Conservation (phyloP, 108 stramenopile genomes). For the Fistulifera pelliculosa region DNA sequence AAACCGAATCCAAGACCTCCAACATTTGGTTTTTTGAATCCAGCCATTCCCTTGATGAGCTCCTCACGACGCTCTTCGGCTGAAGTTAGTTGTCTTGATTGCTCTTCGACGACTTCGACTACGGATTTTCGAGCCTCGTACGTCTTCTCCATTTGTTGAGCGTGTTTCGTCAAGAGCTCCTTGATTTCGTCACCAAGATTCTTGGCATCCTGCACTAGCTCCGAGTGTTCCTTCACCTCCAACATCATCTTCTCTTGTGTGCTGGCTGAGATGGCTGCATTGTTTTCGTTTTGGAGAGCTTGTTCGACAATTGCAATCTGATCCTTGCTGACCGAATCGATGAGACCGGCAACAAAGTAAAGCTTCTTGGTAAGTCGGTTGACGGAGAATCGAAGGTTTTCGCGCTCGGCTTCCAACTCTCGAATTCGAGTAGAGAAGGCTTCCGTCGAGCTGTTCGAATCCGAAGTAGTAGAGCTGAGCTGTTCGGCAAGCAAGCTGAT, state of each 20-base stretch:
- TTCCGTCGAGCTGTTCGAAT: conserved; percentile 12
- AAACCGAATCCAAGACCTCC: conserved; percentile 6
- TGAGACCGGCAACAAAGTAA: conserved; percentile 32
- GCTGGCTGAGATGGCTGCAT: conserved; percentile 31
- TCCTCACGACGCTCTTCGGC: conserved; percentile 33
- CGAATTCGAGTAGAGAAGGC: conserved; percentile 28
- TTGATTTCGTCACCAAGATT: conserved; percentile 49
- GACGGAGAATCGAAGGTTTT: conserved; percentile 31
- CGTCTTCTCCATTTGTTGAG: conserved; percentile 34
- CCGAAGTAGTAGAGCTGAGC: conserved; percentile 36
- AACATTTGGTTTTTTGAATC: conserved; percentile 41
- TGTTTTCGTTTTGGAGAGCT: conserved; percentile 39
- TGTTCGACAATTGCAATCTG: conserved; percentile 55
- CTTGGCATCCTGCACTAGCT: conserved; percentile 33
- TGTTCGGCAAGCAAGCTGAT: conserved; percentile 45
- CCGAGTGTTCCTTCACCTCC: conserved; percentile 38
- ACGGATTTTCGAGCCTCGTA: conserved; percentile 31
- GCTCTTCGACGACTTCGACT: conserved; percentile 33
- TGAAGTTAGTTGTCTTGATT: conserved; percentile 27
- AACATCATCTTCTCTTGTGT: conserved; percentile 39
- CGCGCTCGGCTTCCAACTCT: conserved; percentile 44
- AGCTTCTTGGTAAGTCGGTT: conserved; percentile 43
- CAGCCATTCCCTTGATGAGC: conserved; percentile 35
- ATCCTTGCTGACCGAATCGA: conserved; percentile 52
- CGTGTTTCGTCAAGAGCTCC: conserved; percentile 41